Percentiles rank a stretch among this genome's conserved stretches.
Evolutionary conservation across 2,329 filamentous ascomycete genomes (phyloP).

Genomic region (Cladosporium oxysporum): DNA sequence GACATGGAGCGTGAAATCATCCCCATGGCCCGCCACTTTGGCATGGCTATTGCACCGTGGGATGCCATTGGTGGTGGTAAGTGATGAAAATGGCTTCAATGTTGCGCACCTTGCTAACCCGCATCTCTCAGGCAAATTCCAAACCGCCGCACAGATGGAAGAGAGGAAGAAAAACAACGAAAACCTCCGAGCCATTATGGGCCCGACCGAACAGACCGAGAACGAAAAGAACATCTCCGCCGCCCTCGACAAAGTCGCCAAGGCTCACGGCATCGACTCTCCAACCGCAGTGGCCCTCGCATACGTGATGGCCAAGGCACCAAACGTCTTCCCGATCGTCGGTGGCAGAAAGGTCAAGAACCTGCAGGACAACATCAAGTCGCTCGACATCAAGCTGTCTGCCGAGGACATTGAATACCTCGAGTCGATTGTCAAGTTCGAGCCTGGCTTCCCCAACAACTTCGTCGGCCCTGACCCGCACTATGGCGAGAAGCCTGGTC

Average conservation of each 20-base stretch:
- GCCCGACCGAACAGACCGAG: slow-evolving; percentile 38
- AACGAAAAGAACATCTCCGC: slow-evolving; percentile 55
- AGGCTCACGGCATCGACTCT: slow-evolving; percentile 50
- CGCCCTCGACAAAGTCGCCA: slow-evolving; percentile 62
- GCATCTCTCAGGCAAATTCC: slow-evolving; percentile 41
- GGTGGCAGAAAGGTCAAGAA: slow-evolving; percentile 69
- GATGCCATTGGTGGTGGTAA: slow-evolving; percentile 39
- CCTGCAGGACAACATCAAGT: slow-evolving; percentile 69
- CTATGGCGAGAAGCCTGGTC: slow-evolving; percentile 29
- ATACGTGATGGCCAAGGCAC: slow-evolving; percentile 71
- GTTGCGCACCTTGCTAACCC: neutral
- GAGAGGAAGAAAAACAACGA: slow-evolving; percentile 43
- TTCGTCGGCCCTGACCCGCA: slow-evolving; percentile 51
- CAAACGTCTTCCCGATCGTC: slow-evolving; percentile 72
- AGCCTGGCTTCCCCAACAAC: slow-evolving; percentile 66
- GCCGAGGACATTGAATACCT: slow-evolving; percentile 66
- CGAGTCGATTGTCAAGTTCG: slow-evolving; percentile 62
- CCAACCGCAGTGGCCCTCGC: slow-evolving; percentile 55
- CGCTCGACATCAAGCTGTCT: slow-evolving; percentile 61
- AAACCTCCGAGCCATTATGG: slow-evolving; percentile 34
- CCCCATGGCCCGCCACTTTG: slow-evolving; percentile 56
- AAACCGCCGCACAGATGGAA: slow-evolving; percentile 48
- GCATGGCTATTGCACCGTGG: slow-evolving; percentile 62
- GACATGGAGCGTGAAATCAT: slow-evolving; percentile 56
- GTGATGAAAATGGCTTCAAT: neutral